Evolutionary conservation across 495 filamentous ascomycete genomes (phyloP).

Genomic region (Pyrenula massariospora): DNA sequence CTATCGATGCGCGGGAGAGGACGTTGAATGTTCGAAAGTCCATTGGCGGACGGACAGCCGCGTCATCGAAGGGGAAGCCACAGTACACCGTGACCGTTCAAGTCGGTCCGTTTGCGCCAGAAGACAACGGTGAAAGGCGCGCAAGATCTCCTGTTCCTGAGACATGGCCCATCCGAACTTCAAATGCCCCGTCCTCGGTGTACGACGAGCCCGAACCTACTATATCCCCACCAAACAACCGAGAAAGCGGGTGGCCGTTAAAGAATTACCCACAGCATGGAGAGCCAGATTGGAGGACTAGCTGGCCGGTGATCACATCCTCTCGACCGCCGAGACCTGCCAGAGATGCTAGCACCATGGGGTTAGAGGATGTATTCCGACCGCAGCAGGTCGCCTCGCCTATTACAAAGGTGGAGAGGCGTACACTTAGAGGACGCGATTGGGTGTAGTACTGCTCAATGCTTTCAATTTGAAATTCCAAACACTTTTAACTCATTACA

Average conservation of each 20-base stretch:
- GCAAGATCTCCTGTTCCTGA: not conserved
- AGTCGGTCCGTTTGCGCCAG: not conserved
- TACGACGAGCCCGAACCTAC: not conserved
- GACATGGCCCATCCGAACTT: not conserved
- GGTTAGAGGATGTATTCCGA: conserved; percentile 14
- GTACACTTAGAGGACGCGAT: too few species aligned
- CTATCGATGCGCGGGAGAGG: not conserved
- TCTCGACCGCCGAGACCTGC: conserved; percentile 1
- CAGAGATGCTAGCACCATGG: conserved; percentile 8
- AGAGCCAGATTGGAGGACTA: not conserved
- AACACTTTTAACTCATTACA: too few species aligned
- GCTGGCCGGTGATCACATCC: not conserved
- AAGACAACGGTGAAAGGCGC: not conserved
- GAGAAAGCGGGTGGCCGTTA: not conserved
- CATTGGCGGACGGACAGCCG: not conserved
- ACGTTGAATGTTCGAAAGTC: not conserved
- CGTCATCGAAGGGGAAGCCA: not conserved
- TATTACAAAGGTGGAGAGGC: conserved; percentile 1
- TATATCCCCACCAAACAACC: not conserved
- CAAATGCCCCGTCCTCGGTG: not conserved
- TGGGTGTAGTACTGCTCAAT: too few species aligned
- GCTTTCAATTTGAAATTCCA: too few species aligned
- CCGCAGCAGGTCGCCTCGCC: conserved; percentile 7
- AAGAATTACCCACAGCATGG: not conserved
- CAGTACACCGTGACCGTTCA: not conserved